Evolutionary conservation across 352 stramenopile genomes (phyloP), one percentile per base, ranked within the genome.

Genomic region (Plasmopara viticola): DNA sequence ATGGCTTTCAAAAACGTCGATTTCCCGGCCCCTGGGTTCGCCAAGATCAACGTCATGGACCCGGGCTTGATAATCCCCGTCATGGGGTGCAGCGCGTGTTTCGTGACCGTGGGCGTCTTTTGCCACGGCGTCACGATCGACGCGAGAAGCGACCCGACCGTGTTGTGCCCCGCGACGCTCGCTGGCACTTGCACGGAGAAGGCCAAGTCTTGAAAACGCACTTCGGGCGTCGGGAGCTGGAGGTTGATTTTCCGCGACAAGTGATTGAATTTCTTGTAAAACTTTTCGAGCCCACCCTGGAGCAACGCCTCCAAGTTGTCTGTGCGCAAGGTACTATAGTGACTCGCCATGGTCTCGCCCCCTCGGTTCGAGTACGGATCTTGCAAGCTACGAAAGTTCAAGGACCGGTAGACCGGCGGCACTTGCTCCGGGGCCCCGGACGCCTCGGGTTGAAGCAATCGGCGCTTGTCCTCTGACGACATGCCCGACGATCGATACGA

Each of bases 21-120:
- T 62, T 90, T 90, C 14, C 78, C 78, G 9, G 78, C 76, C 2
- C 77, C 76, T 14, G 79, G 76, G 62, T 86, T 86, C 12, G 74
- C 79, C 15, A 90, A 55, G 30, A 90, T 78, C 15, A 90, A 46
- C 42, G 68, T 77, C 68, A 77, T 74, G n/a, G 64, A 70, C 5
- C 64, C 68, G 0, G 68, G 68, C 5, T 72, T 68, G 49, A 87
- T 82, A 59, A 98, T 97, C 42, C 97, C 94, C 56, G n/a, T 84
- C 68, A 87, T 86, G 15, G 72, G 74, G 39, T 86, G 68, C 43
- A 87, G 56, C 35, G 85, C 72, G 20, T 76, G 53, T 25, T 79
- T 67, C 31, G 70, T 70, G 15, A 42, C 64, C 51, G 68, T 71
- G 5, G 59, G 61, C 14, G 60, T 51, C 18, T 69, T 64, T 15